Conservation (phyloP, 495 filamentous ascomycete species). For the Penicillium subrubescens region DNA sequence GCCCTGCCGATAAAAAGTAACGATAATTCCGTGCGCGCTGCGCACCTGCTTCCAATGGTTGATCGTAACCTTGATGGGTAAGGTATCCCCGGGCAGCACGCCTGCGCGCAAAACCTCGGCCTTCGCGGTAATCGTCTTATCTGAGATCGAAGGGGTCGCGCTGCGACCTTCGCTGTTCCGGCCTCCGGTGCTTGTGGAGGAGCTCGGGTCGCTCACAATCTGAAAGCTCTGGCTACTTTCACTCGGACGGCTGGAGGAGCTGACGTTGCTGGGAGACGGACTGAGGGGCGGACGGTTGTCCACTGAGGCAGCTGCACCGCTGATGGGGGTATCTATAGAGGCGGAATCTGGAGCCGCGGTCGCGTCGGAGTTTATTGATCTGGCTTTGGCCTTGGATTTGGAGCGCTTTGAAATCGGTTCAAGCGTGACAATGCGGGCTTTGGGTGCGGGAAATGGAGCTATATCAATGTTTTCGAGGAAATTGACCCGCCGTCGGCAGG, state of each 20-base stretch:
- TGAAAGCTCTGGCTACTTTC: slow-evolving; percentile 60
- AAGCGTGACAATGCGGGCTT: slow-evolving; percentile 75
- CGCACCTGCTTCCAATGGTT: slow-evolving; percentile 85
- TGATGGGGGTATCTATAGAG: slow-evolving; percentile 38
- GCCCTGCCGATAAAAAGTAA: slow-evolving; percentile 89
- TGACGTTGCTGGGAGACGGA: slow-evolving; percentile 64
- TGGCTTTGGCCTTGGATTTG: slow-evolving; percentile 49
- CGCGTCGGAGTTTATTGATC: slow-evolving; percentile 37
- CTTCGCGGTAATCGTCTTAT: slow-evolving; percentile 82
- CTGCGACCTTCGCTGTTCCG: slow-evolving; percentile 48
- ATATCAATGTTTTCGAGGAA: slow-evolving; percentile 74
- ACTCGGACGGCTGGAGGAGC: slow-evolving; percentile 62
- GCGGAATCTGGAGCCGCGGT: slow-evolving; percentile 35
- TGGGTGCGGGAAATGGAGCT: slow-evolving; percentile 56
- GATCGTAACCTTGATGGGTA: slow-evolving; percentile 78
- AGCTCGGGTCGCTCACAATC: slow-evolving; percentile 41
- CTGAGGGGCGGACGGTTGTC: slow-evolving; percentile 49
- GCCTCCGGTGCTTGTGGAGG: slow-evolving; percentile 38
- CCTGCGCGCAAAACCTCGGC: slow-evolving; percentile 81
- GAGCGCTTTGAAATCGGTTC: slow-evolving; percentile 66
- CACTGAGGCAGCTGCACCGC: slow-evolving; percentile 26
- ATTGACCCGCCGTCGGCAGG: slow-evolving; percentile 76
- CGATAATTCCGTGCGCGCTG: slow-evolving; percentile 87
- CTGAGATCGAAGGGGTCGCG: slow-evolving; percentile 41
- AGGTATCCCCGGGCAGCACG: slow-evolving; percentile 80